Percentiles rank a stretch among this genome's conserved stretches.
These are phyloP conservation scores for Pulveroboletus frians DNA, from an alignment of 768 basidiomycete species.

Conservation along the genomic window DNA sequence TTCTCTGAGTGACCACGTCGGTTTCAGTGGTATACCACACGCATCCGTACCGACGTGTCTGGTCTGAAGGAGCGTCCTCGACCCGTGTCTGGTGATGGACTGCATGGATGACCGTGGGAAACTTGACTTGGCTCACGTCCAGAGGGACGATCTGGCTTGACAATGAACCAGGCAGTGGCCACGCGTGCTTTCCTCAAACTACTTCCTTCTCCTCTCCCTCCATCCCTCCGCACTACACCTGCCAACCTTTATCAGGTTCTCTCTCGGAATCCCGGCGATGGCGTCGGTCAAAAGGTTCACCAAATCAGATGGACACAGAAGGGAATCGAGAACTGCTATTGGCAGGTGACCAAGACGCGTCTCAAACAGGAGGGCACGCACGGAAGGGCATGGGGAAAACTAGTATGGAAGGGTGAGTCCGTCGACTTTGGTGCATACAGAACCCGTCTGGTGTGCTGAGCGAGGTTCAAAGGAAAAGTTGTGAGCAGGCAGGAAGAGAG, in stretches of 20 bases:
- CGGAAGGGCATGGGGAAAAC: slow-evolving; percentile 78
- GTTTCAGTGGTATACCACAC: slow-evolving; percentile 56
- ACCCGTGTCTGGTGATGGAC: neutral
- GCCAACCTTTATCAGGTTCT: slow-evolving; percentile 71
- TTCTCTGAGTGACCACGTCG: slow-evolving; percentile 78
- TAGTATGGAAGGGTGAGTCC: slow-evolving; percentile 72
- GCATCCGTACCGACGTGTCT: slow-evolving; percentile 40
- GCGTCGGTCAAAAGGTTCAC: slow-evolving; percentile 62
- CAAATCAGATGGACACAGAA: slow-evolving; percentile 73
- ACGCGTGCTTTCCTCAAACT: slow-evolving; percentile 45
- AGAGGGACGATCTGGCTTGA: neutral
- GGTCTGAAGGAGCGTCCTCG: slow-evolving; percentile 1
- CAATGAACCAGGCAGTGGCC: slow-evolving; percentile 23
- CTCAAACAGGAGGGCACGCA: slow-evolving; percentile 72
- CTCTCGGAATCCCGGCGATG: slow-evolving; percentile 60
- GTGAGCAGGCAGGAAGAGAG: slow-evolving; percentile 57
- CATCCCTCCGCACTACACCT: slow-evolving; percentile 50
- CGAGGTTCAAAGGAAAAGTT: slow-evolving; percentile 43
- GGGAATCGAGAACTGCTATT: slow-evolving; percentile 62
- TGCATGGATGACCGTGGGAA: slow-evolving; percentile 17
- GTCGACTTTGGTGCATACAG: neutral
- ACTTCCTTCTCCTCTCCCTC: slow-evolving; percentile 54
- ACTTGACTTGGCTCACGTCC: neutral
- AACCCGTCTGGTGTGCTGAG: slow-evolving; percentile 7
- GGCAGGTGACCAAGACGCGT: slow-evolving; percentile 66